A percentile compares a stretch with the other conserved stretches of the same genome.
Conservation (phyloP, 139 green algal genomes). For the Haematococcus lacustris region DNA sequence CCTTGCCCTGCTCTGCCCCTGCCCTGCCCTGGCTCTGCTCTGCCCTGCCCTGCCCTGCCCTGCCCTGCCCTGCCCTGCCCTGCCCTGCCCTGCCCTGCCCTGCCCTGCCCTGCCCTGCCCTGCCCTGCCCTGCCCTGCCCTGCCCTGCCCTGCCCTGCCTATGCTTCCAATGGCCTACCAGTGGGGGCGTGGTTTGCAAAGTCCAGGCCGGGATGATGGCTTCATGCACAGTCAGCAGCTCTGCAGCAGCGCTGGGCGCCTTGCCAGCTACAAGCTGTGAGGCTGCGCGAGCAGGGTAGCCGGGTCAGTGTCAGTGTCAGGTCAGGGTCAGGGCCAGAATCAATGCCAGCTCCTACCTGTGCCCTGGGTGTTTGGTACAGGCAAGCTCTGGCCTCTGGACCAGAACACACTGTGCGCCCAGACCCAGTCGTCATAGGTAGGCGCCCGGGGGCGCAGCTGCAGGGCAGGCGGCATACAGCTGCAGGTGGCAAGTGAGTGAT, state of each 20-base stretch:
- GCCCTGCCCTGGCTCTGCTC: not conserved
- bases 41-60: no score
- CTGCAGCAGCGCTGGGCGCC: conserved; percentile 10
- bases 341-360: no score
- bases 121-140: no score
- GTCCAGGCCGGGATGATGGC: conserved; percentile 79
- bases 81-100: no score
- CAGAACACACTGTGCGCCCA: conserved; percentile 61
- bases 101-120: no score
- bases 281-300: conserved; percentile 10
- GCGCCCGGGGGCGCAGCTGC: conserved; percentile 1
- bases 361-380: conserved; percentile 31
- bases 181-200: conserved; percentile 73
- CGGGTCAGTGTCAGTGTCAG: no score
- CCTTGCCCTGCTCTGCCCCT: not conserved
- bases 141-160: no score
- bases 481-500: no score
- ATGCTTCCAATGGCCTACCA: not conserved
- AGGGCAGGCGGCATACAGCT: no score
- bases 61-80: no score
- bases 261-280: conserved; percentile 2
- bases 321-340: no score
- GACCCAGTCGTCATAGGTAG: conserved; percentile 54
- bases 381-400: conserved; percentile 43
- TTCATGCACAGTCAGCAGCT: conserved; percentile 48